Evolutionary conservation across 2,329 filamentous ascomycete species (phyloP).

Genomic region (Curvularia sp.): DNA sequence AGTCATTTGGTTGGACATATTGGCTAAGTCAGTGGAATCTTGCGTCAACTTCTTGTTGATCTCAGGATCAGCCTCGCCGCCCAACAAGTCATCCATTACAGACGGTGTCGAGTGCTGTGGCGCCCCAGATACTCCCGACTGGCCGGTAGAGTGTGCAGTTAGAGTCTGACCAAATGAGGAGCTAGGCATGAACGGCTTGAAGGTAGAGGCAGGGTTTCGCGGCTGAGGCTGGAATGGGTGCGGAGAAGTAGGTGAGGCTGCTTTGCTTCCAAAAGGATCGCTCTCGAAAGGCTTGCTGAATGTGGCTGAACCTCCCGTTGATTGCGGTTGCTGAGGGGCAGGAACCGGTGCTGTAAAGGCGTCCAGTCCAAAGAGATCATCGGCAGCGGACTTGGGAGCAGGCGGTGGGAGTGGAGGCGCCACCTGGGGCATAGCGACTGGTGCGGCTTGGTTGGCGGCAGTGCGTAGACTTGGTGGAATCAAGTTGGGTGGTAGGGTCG

Average conservation of each 20-base stretch:
- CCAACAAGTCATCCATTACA: slow-evolving; percentile 79
- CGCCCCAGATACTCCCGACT: slow-evolving; percentile 56
- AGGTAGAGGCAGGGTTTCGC: slow-evolving; percentile 59
- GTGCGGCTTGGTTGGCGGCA: slow-evolving; percentile 57
- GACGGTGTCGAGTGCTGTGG: slow-evolving; percentile 52
- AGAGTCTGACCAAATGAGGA: slow-evolving; percentile 90
- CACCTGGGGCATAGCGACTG: slow-evolving; percentile 54
- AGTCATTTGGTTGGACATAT: slow-evolving; percentile 93
- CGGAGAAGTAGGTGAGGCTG: slow-evolving; percentile 62
- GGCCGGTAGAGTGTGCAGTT: slow-evolving; percentile 77
- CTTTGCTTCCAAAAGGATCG: slow-evolving; percentile 69
- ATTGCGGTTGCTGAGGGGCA: slow-evolving; percentile 65
- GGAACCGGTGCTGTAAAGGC: slow-evolving; percentile 63
- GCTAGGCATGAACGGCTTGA: slow-evolving; percentile 91
- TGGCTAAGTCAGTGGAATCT: slow-evolving; percentile 91
- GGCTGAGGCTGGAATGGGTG: slow-evolving; percentile 56
- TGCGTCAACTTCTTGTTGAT: slow-evolving; percentile 85
- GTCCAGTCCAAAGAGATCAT: slow-evolving; percentile 93
- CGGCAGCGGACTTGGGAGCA: slow-evolving; percentile 75
- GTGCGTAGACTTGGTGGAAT: slow-evolving; percentile 84
- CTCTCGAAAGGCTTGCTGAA: slow-evolving; percentile 54
- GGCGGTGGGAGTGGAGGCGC: slow-evolving; percentile 46
- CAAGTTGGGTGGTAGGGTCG: slow-evolving; percentile 78
- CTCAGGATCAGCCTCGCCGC: slow-evolving; percentile 83
- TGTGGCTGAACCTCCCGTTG: slow-evolving; percentile 73